These are phyloP conservation scores for Ophiostoma novo-ulmi DNA, from an alignment of 2,329 filamentous ascomycete genomes.

Conservation along the genomic window DNA sequence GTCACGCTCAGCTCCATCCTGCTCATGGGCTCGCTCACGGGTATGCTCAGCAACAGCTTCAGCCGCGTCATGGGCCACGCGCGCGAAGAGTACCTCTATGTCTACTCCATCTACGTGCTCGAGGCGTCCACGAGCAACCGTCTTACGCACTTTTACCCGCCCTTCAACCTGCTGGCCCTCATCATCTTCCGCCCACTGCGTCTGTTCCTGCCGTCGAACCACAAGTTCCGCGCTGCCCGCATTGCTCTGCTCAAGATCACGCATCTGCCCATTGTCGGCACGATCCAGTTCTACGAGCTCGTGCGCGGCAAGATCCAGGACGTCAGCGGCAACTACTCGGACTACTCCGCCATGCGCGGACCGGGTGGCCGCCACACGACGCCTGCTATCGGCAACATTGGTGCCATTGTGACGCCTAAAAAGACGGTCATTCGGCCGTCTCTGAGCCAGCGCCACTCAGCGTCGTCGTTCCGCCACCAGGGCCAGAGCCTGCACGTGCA, in stretches of 20 bases:
- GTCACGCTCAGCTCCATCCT: conserved; percentile 73
- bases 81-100: conserved; percentile 72
- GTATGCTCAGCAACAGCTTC: conserved; percentile 73
- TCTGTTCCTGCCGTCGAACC: conserved; percentile 59
- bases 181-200: conserved; percentile 66
- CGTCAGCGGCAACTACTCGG: conserved; percentile 33
- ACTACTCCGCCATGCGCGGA: conserved; percentile 47
- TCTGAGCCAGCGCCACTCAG: conserved; percentile 11
- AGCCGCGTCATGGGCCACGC: conserved; percentile 58
- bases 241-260: conserved; percentile 60
- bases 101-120: conserved; percentile 62
- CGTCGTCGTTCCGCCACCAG: conserved; percentile 19
- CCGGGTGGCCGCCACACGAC: conserved; percentile 33
- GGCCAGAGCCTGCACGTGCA: not conserved
- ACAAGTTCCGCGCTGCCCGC: conserved; percentile 56
- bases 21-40: conserved; percentile 71
- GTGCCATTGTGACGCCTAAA: conserved; percentile 18
- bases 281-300: conserved; percentile 64
- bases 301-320: conserved; percentile 37
- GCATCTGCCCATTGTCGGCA: conserved; percentile 62
- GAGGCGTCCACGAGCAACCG: conserved; percentile 64
- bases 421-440: conserved; percentile 21
- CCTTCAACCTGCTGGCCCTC: conserved; percentile 69
- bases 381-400: not conserved
- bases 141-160: conserved; percentile 65